phyloP scores from a whole-genome alignment of 1,284 basidiomycete species.

The Cronartium ribicola region DNA sequence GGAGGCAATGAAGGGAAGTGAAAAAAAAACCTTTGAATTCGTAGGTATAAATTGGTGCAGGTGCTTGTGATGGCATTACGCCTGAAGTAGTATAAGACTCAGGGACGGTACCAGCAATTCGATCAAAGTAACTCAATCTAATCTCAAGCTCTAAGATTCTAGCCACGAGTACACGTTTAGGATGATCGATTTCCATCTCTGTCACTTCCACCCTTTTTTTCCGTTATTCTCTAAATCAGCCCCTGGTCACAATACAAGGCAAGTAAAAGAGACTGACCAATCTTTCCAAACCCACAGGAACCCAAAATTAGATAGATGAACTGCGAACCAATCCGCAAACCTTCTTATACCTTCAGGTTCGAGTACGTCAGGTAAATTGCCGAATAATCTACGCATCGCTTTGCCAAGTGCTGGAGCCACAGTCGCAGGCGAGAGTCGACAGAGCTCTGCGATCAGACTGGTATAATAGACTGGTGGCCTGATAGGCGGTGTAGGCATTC shows the following conservation, averaged over 20 bases:
- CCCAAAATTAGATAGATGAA: conserved; percentile 95
- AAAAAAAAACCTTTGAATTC: conserved; percentile 63
- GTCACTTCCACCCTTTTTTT: conserved; percentile 25
- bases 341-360: conserved; percentile 76
- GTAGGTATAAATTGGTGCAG: conserved; percentile 77
- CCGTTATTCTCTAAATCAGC: not conserved
- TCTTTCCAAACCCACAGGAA: conserved; percentile 99
- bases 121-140: conserved; percentile 86
- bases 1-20: not conserved
- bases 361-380: conserved; percentile 58
- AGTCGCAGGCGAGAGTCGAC: conserved; percentile 81
- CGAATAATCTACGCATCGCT: conserved; percentile 81
- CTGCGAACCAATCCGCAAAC: conserved; percentile 89
- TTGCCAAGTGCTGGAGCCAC: conserved; percentile 95
- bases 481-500: conserved; percentile 71
- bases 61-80: conserved; percentile 68
- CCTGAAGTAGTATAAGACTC: conserved; percentile 66
- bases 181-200: conserved; percentile 65
- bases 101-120: conserved; percentile 83
- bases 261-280: conserved; percentile 63
- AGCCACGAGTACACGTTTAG: conserved; percentile 80
- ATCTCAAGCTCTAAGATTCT: conserved; percentile 84
- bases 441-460: conserved; percentile 83
- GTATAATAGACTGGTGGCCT: conserved; percentile 77
- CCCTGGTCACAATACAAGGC: too few relatives aligned